Base-by-base conservation (phyloP, 805 yeast species). In the Candida boidinii region DNA sequence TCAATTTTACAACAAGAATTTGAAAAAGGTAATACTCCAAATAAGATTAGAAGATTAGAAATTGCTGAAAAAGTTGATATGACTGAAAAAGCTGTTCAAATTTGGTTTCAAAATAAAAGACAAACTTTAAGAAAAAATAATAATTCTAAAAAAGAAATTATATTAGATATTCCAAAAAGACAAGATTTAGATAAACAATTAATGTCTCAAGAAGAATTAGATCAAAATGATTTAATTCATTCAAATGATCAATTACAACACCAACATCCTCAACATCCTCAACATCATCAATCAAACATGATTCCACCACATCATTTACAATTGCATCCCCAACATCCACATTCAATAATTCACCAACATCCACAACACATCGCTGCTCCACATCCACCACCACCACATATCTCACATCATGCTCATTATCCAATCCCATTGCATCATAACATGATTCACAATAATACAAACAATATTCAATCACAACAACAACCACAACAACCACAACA, bases 21-120 rank as follows among this genome's bases (percentile, higher is more conserved):
- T 49, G 68, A 68, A 31, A 51, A 62, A 30, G 87, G 94, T 38
- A 65, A 76, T 28, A 85, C 94, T 31, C 98, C 98, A 29, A 79
- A 81, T 51, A 80, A 79, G 53, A 60, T 68, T 28, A 69, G 80
- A 50, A 74, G 97, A 45, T 66, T 73, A 28, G 82, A 79, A 42
- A 83, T 92, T 43, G 95, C 97, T 4, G 56, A 62, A 20, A 73
- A 66, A 42, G 94, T 92, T 26, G 78, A 77, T 44, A 92, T 92
- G 97, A 76, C 90, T n/a, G 96, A 88, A 56, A 86, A 88, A 56
- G 95, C 96, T 2, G 95, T 92, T 23, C 98, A 92, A 62, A 86
- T 90, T 41, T 92, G 98, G 98, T 92, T 92, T 62, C 98, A 92
- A 61, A 92, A 92, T 59, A 83, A 78, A 56, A 74, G 98, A 56